Evolutionary conservation across 2,329 filamentous ascomycete species (phyloP), one percentile per base, ranked within the genome.

Genomic region (Phialemoniopsis sp.): DNA sequence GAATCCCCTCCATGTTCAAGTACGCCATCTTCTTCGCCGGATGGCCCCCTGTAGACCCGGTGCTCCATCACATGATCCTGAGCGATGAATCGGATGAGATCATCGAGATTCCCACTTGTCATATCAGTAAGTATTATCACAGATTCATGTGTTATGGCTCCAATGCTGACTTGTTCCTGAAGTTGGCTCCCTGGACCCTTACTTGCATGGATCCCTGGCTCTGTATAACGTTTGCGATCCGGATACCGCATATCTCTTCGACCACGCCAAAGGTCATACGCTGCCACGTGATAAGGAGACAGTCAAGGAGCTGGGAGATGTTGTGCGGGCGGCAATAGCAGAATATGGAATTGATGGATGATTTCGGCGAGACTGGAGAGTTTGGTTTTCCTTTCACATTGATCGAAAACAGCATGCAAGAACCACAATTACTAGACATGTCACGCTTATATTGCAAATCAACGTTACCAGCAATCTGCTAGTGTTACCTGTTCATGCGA

Each of bases 231-330:
- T 80, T 17, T 84, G 78, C 46, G 73, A 82, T 34, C 69, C 68
- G 1, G 78, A 82, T 41, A 71, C 62, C 2, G 78, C 78, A 0
- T 65, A 69, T 28, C 64, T 83, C n/a, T 82, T 82, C 44, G 79
- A 84, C 47, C 78, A 82, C 45, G 79, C 76, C 5, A 81, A 81
- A 49, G 80, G 79, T 0, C 80, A 84, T 51, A 81, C 76, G 0
- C 60, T 83, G 5, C 79, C 80, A 0, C 62, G 76, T 44, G 73
- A 77, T 40, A 64, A 62, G 39, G 62, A 60, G 13, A 70, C 69
- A 0, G 63, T 74, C 39, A 62, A 63, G 45, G 70, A 75, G 46
- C 54, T 76, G 13, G 64, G 63, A 7, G 62, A 68, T 38, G 63
- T 68, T 8, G 62, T 70, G 16, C 59, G 66, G 28, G 55, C 58